phyloP scores from a whole-genome alignment of 1,284 basidiomycete species.

The Pterula multifida region DNA sequence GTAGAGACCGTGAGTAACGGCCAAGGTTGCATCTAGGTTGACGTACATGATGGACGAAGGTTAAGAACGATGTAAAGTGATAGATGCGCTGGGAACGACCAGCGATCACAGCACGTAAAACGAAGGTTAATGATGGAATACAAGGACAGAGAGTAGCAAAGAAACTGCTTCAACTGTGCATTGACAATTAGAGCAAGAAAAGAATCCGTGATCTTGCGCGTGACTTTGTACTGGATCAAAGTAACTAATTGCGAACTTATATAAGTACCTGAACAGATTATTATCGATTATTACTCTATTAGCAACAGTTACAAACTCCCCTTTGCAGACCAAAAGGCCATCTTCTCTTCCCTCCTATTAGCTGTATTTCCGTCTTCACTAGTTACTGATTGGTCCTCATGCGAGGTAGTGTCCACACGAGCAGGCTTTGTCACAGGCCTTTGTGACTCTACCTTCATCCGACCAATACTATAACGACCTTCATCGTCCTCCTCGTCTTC shows the following conservation, averaged over 20 bases:
- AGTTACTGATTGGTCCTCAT: conserved; percentile 16
- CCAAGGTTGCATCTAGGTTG: background rate
- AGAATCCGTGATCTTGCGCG: background rate
- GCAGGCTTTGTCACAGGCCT: conserved; percentile 25
- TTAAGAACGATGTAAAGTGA: background rate
- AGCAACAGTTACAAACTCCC: conserved; percentile 5
- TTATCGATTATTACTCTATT: no score
- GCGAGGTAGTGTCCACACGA: conserved; percentile 30
- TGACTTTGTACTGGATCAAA: background rate
- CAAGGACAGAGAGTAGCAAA: background rate
- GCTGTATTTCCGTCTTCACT: background rate
- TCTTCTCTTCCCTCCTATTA: conserved; percentile 13
- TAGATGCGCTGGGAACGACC: background rate
- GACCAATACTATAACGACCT: conserved; percentile 41
- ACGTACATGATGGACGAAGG: background rate
- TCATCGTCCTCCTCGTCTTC: conserved; percentile 29
- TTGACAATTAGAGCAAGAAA: background rate
- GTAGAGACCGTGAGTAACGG: background rate
- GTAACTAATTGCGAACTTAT: no score
- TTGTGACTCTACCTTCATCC: conserved; percentile 35
- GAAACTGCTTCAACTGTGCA: background rate
- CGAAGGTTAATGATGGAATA: background rate
- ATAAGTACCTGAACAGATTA: no score
- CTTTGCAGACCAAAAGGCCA: conserved; percentile 4
- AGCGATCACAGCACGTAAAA: conserved; percentile 1